These are phyloP conservation scores for Grosmannia serpens DNA, from an alignment of 2,329 filamentous ascomycete genomes.

Conservation along the genomic window DNA sequence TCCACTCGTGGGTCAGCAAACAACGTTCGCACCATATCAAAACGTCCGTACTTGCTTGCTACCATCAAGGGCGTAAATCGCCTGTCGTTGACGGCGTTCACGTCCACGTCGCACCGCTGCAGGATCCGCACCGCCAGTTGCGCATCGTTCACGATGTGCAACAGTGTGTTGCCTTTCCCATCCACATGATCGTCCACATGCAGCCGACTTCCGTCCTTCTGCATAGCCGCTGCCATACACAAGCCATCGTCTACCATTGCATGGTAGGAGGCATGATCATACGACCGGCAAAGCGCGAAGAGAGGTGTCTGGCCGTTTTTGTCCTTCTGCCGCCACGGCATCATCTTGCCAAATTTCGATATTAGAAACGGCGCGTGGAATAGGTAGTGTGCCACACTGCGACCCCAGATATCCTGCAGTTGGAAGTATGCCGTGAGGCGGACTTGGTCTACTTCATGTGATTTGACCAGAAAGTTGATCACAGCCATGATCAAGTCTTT, in stretches of 20 bases:
- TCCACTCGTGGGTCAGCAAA: constrained; percentile 86
- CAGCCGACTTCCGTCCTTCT: constrained; percentile 67
- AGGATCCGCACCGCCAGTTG: constrained; percentile 65
- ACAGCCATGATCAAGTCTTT: constrained; percentile 63
- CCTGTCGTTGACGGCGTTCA: constrained; percentile 91
- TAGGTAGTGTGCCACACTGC: constrained; percentile 88
- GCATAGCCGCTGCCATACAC: constrained; percentile 58
- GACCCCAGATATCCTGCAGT: constrained; percentile 70
- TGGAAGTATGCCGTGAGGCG: constrained; percentile 58
- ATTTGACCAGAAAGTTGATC: constrained; percentile 53
- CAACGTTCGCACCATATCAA: constrained; percentile 81
- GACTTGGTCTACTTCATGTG: constrained; percentile 33
- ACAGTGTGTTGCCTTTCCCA: constrained; percentile 79
- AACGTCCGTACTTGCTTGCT: constrained; percentile 92
- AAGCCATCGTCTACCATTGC: constrained; percentile 80
- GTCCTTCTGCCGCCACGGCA: constrained; percentile 85
- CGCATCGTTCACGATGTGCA: constrained; percentile 91
- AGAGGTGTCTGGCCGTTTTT: constrained; percentile 97
- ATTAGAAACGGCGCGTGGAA: constrained; percentile 85
- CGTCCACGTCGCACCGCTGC: constrained; percentile 80
- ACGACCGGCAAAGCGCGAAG: constrained; percentile 88
- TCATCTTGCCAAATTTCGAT: constrained; percentile 57
- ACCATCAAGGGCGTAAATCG: constrained; percentile 95
- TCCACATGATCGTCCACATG: constrained; percentile 92
- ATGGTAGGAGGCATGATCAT: constrained; percentile 80